Evolutionary conservation across 495 filamentous ascomycete species (phyloP).

Genomic region (Talaromyces borbonicus): DNA sequence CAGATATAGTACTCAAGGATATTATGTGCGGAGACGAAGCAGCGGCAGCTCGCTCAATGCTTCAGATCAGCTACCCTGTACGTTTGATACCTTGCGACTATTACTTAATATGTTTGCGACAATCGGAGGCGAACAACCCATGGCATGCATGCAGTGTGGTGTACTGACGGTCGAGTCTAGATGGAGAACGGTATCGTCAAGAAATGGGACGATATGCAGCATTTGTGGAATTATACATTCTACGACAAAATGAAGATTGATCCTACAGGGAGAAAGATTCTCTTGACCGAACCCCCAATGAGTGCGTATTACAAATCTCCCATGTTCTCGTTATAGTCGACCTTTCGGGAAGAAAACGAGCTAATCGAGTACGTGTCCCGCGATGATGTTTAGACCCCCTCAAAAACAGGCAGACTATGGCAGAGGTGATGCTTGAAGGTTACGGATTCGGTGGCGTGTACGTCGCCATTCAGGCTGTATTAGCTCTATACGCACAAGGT

Average conservation of each 20-base stretch:
- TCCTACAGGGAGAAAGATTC: slow-evolving; percentile 86
- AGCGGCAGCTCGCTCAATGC: slow-evolving; percentile 86
- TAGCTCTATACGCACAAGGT: slow-evolving; percentile 97
- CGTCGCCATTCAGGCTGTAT: slow-evolving; percentile 94
- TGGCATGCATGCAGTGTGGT: slow-evolving; percentile 6
- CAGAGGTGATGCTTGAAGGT: slow-evolving; percentile 95
- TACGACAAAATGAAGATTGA: slow-evolving; percentile 92
- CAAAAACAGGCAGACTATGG: slow-evolving; percentile 93
- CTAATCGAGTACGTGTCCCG: not conserved
- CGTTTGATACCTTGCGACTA: slow-evolving; percentile 13
- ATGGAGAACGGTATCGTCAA: slow-evolving; percentile 99
- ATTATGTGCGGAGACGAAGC: slow-evolving; percentile 99
- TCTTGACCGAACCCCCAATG: slow-evolving; percentile 96
- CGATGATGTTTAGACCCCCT: slow-evolving; percentile 48
- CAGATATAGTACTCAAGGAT: slow-evolving; percentile 84
- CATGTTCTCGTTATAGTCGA: too few relatives aligned
- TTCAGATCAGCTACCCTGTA: slow-evolving; percentile 94
- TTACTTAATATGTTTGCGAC: too few relatives aligned
- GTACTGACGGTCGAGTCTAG: slow-evolving; percentile 34
- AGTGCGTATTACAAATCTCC: too few relatives aligned
- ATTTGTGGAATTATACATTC: slow-evolving; percentile 99
- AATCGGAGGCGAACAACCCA: not conserved
- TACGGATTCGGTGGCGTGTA: slow-evolving; percentile 97
- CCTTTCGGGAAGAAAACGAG: not conserved
- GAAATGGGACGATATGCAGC: slow-evolving; percentile 99